Base-by-base conservation (phyloP, 2,329 filamentous ascomycete species). In the Pseudofabraea citricarpa region DNA sequence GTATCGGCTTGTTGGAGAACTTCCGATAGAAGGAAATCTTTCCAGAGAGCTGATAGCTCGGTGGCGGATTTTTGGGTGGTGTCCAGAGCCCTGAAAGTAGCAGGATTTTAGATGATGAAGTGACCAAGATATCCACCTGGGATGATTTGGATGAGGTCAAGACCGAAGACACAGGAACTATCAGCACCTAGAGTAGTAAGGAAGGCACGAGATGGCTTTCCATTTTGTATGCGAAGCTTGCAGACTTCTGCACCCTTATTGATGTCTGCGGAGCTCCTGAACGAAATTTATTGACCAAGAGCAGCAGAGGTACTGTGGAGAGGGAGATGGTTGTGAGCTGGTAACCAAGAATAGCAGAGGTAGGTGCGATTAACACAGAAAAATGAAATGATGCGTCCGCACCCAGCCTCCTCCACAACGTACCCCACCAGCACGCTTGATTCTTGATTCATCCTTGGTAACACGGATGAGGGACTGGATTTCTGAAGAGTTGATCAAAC, bases 131-230 rank as follows among this genome's bases (percentile, higher is more conserved):
- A 94, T 65, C 93, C 94, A 81, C 93, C 93, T 60, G 93, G 93
- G 58, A 94, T 94, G 68, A 98, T 89, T 81, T 98, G 93, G 70
- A 98, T 89, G 65, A 97, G 90, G 83, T 97, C 96, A 65, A 98
- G 83, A 56, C 89, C 77, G 75, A 85, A 90, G 72, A 96, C 90
- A 60, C 90, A 85, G 66, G 80, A 90, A 57, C 90, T 95, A 87
- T 98, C 93, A 59, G 97, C 90, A 76, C 93, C 93, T 65, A 93
- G 83, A 66, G 98, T 87, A 85, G 98, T 98, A 81, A 93, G 90
- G 88, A 96, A 96, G 63, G 90, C 91, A 66, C 79, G 81, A 68
- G 91, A 79, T 59, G 97, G 78, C 85, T 98, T 98, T 74, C 93
- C 93, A 87, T 98, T 97, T 71, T 94, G 94, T 61, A 94, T 89